Evolutionary conservation across 495 filamentous ascomycete species (phyloP), one percentile per base, ranked within the genome.

Genomic region (Articulospora tetracladia): DNA sequence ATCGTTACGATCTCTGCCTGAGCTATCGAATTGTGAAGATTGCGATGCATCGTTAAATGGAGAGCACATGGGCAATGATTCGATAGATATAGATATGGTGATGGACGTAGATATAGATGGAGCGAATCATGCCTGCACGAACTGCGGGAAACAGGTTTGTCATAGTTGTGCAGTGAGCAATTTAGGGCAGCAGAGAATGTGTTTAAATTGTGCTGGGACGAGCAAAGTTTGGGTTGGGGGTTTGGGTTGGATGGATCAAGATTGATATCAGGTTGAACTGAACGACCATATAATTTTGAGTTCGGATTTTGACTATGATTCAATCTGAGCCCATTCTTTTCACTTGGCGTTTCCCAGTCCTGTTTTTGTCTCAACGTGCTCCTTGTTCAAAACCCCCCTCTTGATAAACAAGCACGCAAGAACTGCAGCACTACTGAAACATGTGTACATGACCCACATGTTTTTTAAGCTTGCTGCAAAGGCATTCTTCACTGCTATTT

Each of bases 91-190:
- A 0, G 66, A 68, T 58, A 61, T 58, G 53, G 52, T 55, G 54
- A 60, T 62, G 59, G 52, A 57, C 32, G 55, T 58, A 12, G 58
- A 62, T 52, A 59, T 53, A n/a, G 56, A 57, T 19, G 51, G 39
- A 0, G 56, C n/a, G n/a, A n/a, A 52, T 25, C 41, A 53, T 32
- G 59, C 46, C 11, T 68, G 66, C 49, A 55, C 51, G 13, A 28
- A 6, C 13, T 68, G 66, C 34, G 62, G 56, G 24, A 68, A 63
- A 46, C 51, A 59, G 25, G 62, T 65, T 2, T 68, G 66, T 39
- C 59, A 65, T 52, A 25, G 49, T 11, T 68, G 62, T 52, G 55
- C 66, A n/a, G 50, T 65, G 24, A 62, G 58, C 32, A 65, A 68
- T 53, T 27, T 68, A 23, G 62, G 66, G 1, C 34, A 51, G 10